Base-by-base conservation (phyloP, 225 moss, liverwort and hornwort species). In the Polytrichum commune region DNA sequence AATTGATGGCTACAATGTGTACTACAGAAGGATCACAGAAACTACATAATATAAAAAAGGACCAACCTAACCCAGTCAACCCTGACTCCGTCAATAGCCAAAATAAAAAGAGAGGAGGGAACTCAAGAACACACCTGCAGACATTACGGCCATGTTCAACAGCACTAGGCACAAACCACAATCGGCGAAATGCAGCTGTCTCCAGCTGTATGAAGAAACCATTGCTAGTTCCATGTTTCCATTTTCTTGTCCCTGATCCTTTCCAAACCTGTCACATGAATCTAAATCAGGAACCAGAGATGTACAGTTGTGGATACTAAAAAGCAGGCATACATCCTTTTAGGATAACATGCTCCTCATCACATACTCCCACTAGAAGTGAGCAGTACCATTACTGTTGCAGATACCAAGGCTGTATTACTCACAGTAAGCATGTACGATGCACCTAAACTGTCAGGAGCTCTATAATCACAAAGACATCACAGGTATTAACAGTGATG, bases 121-220 rank as follows among this genome's bases (percentile, higher is more conserved):
- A 56, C 13, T 8, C 65, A 67, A 79, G 65, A 73, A 60, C 79
- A 46, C 63, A 92, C 93, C 93, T 86, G 85, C 79, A 92, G 55
- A 92, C 74, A 57, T 85, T 89, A 65, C 89, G 88, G 57, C 93
- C 92, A 72, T 89, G 86, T 73, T 93, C 90, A 68, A 92, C 67
- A 65, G 58, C 72, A 83, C 90, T 89, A 32, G 96, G 83, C 55
- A 92, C 90, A 85, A 96, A 93, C 96, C 96, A 96, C 74, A 96
- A 60, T 80, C 88, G 87, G 60, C 92, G 84, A 69, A 89, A 63
- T 54, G 79, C 26, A 60, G 90, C 80, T 55, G 92, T 74, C 77
- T 93, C 96, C 35, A 96, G 79, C 79, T 96, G 96, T 69, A 93
- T 80, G 60, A 96, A 96, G 74, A 96, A 82, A 29, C 96, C 96